Evolutionary conservation across 257 asterid species (phyloP), one percentile per base, ranked within the genome.

Genomic region (Forsythia viridissima): DNA sequence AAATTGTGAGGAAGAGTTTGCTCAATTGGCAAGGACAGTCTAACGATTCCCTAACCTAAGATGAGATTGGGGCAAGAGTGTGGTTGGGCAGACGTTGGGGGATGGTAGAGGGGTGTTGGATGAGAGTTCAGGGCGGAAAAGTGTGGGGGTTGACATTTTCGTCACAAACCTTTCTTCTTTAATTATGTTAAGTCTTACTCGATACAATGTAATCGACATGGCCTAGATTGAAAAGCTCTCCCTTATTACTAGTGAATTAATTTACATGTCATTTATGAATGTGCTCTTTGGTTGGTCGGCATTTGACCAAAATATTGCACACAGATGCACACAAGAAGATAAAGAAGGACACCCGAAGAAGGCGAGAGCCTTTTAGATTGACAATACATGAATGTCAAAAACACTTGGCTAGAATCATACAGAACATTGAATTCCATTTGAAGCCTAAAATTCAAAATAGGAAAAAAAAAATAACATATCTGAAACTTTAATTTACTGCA

Each of bases 331-430:
- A 10, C 15, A 24, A 63, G 70, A 59, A 59, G 37, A 20, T 63
- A 30, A n/a, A 21, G 39, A n/a, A 57, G n/a, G 40, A 63, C 40
- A 63, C 20, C 37, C 34, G 8, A 59, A 59, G 67, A 63, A 63
- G 39, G 39, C 39, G n/a, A 63, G 40, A 30, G 70, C 70, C 40
- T 63, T 63, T 77, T 68, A 68, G 57, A 79, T 65, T 79, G 78
- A 76, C 34, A 63, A 83, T 72, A 81, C 67, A 37, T 70, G 39
- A 82, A 42, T 66, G 78, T 68, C 44, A 84, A 55, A 48, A 86
- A 81, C 84, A 79, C 73, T 81, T 80, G 67, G 71, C 80, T 21
- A 13, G 8, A 80, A 80, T 80, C 66, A 67, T 83, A 63, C 70
- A 63, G 7, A 24, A 30, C 1, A 30, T 30, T 30, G 1, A 3